phyloP scores from a whole-genome alignment of 73 alveolate species.

The Paramecium sexaurelia region DNA sequence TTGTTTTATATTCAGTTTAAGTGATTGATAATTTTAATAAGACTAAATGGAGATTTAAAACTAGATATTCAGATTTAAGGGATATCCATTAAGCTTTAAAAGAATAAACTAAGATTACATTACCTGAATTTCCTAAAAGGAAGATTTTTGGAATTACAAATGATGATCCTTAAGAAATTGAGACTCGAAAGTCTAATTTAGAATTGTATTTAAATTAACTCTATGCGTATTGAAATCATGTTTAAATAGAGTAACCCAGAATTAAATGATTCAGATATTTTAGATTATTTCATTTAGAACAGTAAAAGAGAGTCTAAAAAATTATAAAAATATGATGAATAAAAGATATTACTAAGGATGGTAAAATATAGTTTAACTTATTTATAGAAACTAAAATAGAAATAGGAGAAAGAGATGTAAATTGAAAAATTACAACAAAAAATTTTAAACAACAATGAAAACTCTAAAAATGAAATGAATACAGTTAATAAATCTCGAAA shows the following conservation, averaged over 20 bases:
- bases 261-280: not conserved
- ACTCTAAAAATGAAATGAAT: not conserved
- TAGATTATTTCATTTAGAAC: conserved; percentile 12
- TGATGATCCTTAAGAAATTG: conserved; percentile 36
- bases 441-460: not conserved
- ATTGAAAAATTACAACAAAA: not conserved
- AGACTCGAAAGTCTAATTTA: not conserved
- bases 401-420: not conserved
- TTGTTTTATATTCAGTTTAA: not conserved
- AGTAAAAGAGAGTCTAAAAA: conserved; percentile 31
- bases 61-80: conserved; percentile 44
- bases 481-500: not conserved
- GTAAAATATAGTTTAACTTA: not conserved
- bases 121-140: conserved; percentile 56
- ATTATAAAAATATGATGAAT: conserved; percentile 19
- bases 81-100: conserved; percentile 43
- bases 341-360: not conserved
- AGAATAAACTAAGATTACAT: not conserved
- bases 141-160: conserved; percentile 39
- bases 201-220: not conserved
- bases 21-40: conserved; percentile 32
- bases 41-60: conserved; percentile 48
- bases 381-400: not conserved
- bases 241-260: conserved; percentile 29
- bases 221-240: not conserved